These are phyloP conservation scores for Lasiodiplodia gonubiensis DNA, from an alignment of 2,329 filamentous ascomycete species.

Conservation along the genomic window DNA sequence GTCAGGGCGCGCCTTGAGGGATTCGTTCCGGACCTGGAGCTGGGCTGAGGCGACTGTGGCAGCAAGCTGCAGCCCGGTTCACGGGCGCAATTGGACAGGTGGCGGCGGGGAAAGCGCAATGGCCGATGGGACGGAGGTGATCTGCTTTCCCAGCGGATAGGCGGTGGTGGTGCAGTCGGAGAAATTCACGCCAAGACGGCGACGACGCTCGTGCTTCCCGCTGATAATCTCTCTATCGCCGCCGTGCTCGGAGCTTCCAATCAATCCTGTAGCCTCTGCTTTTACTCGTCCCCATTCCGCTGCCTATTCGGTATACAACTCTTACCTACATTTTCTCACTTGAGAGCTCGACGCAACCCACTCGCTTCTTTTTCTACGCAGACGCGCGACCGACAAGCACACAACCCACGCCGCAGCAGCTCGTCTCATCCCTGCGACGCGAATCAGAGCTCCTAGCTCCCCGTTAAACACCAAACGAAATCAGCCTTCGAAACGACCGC, in stretches of 20 bases:
- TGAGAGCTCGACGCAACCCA: not conserved
- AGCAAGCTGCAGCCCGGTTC: not conserved
- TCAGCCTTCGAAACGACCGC: not conserved
- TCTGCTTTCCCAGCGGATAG: not conserved
- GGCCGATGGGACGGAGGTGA: not conserved
- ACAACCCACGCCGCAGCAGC: conserved; percentile 1
- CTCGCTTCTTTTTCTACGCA: not conserved
- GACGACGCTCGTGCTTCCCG: conserved; percentile 11
- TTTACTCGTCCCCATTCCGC: not conserved
- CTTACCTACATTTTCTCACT: not conserved
- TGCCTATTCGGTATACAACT: not conserved
- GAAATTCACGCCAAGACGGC: conserved; percentile 24
- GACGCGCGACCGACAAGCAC: not conserved
- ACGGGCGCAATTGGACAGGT: conserved; percentile 10
- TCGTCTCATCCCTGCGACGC: conserved; percentile 5
- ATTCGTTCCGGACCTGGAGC: not conserved
- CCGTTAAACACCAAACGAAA: not conserved
- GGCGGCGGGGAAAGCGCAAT: not conserved
- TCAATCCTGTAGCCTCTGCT: not conserved
- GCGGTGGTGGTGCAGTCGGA: conserved; percentile 21
- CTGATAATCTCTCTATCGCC: conserved; percentile 27
- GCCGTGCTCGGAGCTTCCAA: conserved; percentile 24
- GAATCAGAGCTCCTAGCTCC: not conserved
- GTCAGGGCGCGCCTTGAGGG: no score
- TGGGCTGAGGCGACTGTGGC: not conserved